A percentile compares a stretch with the other conserved stretches of the same genome.
phyloP scores from a whole-genome alignment of 164 flowering plant species.

The Dillenia suffruticosa region DNA sequence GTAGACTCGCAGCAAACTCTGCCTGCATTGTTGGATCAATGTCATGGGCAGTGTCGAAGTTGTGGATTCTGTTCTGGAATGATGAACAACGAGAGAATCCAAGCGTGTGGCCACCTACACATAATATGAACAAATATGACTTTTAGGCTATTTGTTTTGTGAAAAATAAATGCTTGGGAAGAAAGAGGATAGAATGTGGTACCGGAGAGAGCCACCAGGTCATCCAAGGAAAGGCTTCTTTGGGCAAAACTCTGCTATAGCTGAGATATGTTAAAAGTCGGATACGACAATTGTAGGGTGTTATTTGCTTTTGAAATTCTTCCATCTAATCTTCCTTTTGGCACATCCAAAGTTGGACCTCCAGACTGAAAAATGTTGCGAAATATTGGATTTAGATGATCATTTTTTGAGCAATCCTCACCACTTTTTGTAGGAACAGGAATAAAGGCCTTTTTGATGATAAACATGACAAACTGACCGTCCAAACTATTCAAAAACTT shows the following conservation, averaged over 20 bases:
- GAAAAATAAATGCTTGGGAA: too few species aligned
- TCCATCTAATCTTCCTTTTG: constrained; percentile 87
- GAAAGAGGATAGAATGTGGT: too few species aligned
- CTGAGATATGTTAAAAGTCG: constrained; percentile 68
- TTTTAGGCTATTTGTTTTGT: too few species aligned
- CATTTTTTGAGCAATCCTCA: too few species aligned
- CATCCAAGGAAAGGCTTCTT: constrained; percentile 67
- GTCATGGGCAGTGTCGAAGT: constrained; percentile 47
- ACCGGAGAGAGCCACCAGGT: constrained; percentile 90
- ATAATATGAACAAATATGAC: too few species aligned
- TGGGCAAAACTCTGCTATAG: constrained; percentile 70
- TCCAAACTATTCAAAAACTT: too few species aligned
- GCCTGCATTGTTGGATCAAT: constrained; percentile 61
- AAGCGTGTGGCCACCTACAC: too few species aligned
- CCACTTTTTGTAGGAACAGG: too few species aligned
- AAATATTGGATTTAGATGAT: too few species aligned
- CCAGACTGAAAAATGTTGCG: constrained; percentile 44
- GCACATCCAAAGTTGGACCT: constrained; percentile 85
- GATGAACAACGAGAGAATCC: too few species aligned
- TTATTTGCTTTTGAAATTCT: constrained; percentile 72
- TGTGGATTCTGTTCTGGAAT: constrained; percentile 85
- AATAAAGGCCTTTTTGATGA: too few species aligned
- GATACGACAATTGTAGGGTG: constrained; percentile 65
- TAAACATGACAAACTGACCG: too few species aligned
- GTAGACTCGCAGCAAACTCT: constrained; percentile 49